A percentile compares a stretch with the other conserved stretches of the same genome.
Evolutionary conservation across 2,329 filamentous ascomycete species (phyloP).

Genomic region (Colletotrichum cereale): DNA sequence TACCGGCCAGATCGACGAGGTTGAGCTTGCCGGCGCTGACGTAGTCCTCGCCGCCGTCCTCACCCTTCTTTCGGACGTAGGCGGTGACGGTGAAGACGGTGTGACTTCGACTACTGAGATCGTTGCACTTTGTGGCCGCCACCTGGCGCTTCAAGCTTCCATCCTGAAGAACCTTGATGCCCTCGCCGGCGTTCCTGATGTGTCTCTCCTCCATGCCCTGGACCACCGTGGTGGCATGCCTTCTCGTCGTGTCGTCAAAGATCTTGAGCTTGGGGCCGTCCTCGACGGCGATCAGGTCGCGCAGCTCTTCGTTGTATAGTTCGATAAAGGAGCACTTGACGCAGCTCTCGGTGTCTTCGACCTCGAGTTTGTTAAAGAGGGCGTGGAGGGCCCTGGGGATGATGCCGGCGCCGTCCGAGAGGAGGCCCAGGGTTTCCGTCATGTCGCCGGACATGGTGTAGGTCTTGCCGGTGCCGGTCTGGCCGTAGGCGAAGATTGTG

Average conservation of each 20-base stretch:
- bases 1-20: slow-evolving; percentile 94
- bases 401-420: slow-evolving; percentile 93
- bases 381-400: slow-evolving; percentile 91
- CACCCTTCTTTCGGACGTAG: slow-evolving; percentile 83
- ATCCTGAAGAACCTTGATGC: slow-evolving; percentile 88
- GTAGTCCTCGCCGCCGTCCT: slow-evolving; percentile 90
- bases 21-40: slow-evolving; percentile 95
- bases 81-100: slow-evolving; percentile 98
- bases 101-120: slow-evolving; percentile 95
- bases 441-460: slow-evolving; percentile 99
- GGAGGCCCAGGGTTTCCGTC: slow-evolving; percentile 84
- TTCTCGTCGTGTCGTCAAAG: slow-evolving; percentile 89
- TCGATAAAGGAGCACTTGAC: slow-evolving; percentile 99
- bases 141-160: slow-evolving; percentile 96
- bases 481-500: slow-evolving; percentile 98
- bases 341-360: slow-evolving; percentile 82
- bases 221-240: slow-evolving; percentile 86
- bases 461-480: slow-evolving; percentile 97
- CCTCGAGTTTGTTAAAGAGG: slow-evolving; percentile 86
- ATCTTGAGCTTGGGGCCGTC: slow-evolving; percentile 92
- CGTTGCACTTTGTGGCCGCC: slow-evolving; percentile 99
- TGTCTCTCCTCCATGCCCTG: slow-evolving; percentile 98
- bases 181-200: slow-evolving; percentile 85
- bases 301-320: slow-evolving; percentile 96
- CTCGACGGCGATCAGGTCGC: slow-evolving; percentile 86